A percentile compares a stretch with the other conserved stretches of the same genome.
Evolutionary conservation across 2,329 filamentous ascomycete species (phyloP).

Genomic region (Curvularia spicifera): DNA sequence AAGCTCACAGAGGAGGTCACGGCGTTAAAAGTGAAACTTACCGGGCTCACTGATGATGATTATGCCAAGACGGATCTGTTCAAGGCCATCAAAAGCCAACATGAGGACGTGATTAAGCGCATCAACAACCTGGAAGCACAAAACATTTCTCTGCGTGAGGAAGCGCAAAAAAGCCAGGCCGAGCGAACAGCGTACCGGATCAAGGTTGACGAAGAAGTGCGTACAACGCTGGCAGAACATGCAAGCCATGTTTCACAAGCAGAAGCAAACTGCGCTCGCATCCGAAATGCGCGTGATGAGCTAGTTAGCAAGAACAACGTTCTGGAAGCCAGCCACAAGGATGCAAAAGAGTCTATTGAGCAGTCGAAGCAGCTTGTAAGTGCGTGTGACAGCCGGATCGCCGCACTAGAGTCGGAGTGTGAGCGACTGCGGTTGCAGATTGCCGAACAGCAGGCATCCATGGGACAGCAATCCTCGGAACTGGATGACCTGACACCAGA

Average conservation of each 20-base stretch:
- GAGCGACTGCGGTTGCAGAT: slow-evolving; percentile 69
- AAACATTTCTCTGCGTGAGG: slow-evolving; percentile 83
- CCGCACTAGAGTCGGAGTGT: slow-evolving; percentile 81
- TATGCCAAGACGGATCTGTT: slow-evolving; percentile 92
- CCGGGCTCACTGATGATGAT: slow-evolving; percentile 85
- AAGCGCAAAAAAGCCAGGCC: slow-evolving; percentile 81
- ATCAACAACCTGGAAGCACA: slow-evolving; percentile 90
- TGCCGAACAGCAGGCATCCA: slow-evolving; percentile 51
- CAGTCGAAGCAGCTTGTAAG: slow-evolving; percentile 81
- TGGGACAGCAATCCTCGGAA: slow-evolving; percentile 43
- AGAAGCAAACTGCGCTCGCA: slow-evolving; percentile 84
- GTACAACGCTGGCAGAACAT: slow-evolving; percentile 73
- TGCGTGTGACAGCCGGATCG: slow-evolving; percentile 80
- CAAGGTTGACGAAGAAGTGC: slow-evolving; percentile 81
- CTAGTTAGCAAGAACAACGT: slow-evolving; percentile 80
- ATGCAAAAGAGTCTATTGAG: slow-evolving; percentile 70
- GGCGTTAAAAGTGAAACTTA: slow-evolving; percentile 69
- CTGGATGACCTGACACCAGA: slow-evolving; percentile 69
- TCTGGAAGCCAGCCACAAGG: slow-evolving; percentile 78
- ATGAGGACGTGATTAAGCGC: slow-evolving; percentile 90
- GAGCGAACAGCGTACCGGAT: slow-evolving; percentile 83
- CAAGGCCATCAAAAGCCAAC: slow-evolving; percentile 86
- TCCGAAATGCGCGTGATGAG: slow-evolving; percentile 85
- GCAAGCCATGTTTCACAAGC: slow-evolving; percentile 81
- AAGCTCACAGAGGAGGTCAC: slow-evolving; percentile 80